Evolutionary conservation across 208 protist genomes (phyloP), one percentile per base, ranked within the genome.

Genomic region (Zelonia costaricensis): DNA sequence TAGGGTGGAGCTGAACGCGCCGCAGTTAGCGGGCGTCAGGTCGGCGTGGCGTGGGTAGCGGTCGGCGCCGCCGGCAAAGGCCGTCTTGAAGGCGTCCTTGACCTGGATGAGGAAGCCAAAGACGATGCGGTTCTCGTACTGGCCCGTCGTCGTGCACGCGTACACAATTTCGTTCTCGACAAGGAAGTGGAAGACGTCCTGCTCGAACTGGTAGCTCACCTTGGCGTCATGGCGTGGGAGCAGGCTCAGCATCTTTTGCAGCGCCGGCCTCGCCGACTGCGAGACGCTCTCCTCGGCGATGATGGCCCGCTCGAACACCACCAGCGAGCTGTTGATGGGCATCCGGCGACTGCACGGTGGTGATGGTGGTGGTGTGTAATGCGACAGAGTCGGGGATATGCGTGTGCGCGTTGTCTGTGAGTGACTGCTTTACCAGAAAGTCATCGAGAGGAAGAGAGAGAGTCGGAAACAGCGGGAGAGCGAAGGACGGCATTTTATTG

Each of bases 91-190:
- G 7, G 67, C 45, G 55, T 86, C 69, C 12, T 80, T 76, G 10
- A 91, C 48, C 13, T 90, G 74, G 18, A 74, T 66, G 12, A 95
- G 70, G 64, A 89, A 93, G 0, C 60, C 82, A 68, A 87, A 95
- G 7, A 88, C 77, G 15, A 78, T 74, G 1, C 74, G 60, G 36
- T 80, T 81, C 45, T 83, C 59, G 51, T 88, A 88, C 18, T 80
- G 55, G 8, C 33, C 65, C 3, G 75, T 68, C 9, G 86, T 81
- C 1, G 84, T 61, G 69, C 89, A 95, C 7, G 80, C 73, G 52
- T 92, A 96, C 16, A 89, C 72, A 27, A 94, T 75, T 46, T 88
- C 81, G 40, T 94, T 89, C 60, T 96, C 87, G 30, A 96, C 69
- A 4, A 93, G 43, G 67, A 91, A 96, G 59, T 96, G 91, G 57